Percentiles rank a stretch among this genome's conserved stretches.
These are phyloP conservation scores for Eragrostis nindensis DNA, from an alignment of 176 grass and related monocot species.

Conservation along the genomic window DNA sequence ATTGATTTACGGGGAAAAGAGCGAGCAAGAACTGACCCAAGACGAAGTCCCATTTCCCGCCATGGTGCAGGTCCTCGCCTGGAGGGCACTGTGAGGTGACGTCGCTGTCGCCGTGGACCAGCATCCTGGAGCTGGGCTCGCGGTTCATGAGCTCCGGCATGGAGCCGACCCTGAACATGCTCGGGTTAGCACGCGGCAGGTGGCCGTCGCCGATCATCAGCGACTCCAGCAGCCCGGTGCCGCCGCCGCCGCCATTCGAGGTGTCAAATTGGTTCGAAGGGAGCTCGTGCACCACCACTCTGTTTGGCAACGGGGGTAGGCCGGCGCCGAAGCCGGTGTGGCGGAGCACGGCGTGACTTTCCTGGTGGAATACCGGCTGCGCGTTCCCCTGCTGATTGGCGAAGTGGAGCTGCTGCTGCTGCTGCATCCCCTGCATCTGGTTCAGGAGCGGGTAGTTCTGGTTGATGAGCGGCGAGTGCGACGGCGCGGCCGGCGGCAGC, in stretches of 20 bases:
- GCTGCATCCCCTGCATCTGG: constrained; percentile 50
- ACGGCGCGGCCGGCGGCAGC: not conserved
- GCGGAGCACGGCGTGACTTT: not conserved
- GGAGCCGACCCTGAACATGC: constrained; percentile 40
- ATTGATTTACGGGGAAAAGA: not conserved
- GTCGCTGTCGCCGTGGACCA: constrained; percentile 20
- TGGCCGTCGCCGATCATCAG: constrained; percentile 42
- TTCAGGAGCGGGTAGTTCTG: constrained; percentile 45
- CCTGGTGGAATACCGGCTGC: constrained; percentile 32
- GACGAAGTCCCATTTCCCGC: constrained; percentile 47
- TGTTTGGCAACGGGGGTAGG: constrained; percentile 24
- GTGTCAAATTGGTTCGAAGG: constrained; percentile 56
- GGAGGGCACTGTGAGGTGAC: constrained; percentile 26
- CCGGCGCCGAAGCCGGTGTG: not conserved
- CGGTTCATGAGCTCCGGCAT: constrained; percentile 50
- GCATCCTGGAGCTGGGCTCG: constrained; percentile 14
- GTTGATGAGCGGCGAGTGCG: constrained; percentile 43
- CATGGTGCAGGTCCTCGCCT: constrained; percentile 15
- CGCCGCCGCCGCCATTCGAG: not conserved
- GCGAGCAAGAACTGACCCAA: constrained; percentile 38
- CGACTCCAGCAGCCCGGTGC: constrained; percentile 40
- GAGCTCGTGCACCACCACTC: constrained; percentile 38
- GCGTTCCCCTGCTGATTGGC: not conserved
- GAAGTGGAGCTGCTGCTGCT: constrained; percentile 6
- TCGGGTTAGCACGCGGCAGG: not conserved